phyloP scores from a whole-genome alignment of 305 asterid genomes.

The Euphrasia arctica region DNA sequence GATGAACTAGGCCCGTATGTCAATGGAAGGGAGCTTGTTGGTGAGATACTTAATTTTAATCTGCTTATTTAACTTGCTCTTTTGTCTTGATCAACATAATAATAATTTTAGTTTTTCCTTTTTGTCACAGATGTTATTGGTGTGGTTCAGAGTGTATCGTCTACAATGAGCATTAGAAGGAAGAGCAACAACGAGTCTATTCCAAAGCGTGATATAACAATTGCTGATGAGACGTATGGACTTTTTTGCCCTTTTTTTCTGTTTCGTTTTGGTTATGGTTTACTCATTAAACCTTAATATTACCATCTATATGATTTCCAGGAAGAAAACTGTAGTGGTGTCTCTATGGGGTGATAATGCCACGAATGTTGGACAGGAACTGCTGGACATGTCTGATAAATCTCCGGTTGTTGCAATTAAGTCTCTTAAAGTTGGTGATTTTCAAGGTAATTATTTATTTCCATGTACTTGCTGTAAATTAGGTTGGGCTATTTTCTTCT shows the following conservation, averaged over 20 bases:
- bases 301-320: slow-evolving; percentile 24
- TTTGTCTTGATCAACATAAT: slow-evolving; percentile 8
- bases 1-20: slow-evolving; percentile 89
- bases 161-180: slow-evolving; percentile 78
- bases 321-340: slow-evolving; percentile 90
- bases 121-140: slow-evolving; percentile 72
- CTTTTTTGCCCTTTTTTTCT: not conserved
- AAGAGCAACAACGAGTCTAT: slow-evolving; percentile 65
- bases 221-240: slow-evolving; percentile 88
- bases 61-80: not conserved
- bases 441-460: slow-evolving; percentile 52
- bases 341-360: slow-evolving; percentile 91
- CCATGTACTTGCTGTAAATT: not conserved
- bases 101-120: not conserved
- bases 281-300: not conserved
- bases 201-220: slow-evolving; percentile 88
- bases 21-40: slow-evolving; percentile 80
- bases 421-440: slow-evolving; percentile 87
- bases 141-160: slow-evolving; percentile 72
- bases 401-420: slow-evolving; percentile 91
- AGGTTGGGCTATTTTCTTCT: not conserved
- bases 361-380: slow-evolving; percentile 68
- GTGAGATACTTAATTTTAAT: slow-evolving; percentile 34
- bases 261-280: not conserved
- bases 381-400: slow-evolving; percentile 77